Base-by-base conservation (phyloP, 2,329 filamentous ascomycete species). In the Ophioceras dolichostomum region DNA sequence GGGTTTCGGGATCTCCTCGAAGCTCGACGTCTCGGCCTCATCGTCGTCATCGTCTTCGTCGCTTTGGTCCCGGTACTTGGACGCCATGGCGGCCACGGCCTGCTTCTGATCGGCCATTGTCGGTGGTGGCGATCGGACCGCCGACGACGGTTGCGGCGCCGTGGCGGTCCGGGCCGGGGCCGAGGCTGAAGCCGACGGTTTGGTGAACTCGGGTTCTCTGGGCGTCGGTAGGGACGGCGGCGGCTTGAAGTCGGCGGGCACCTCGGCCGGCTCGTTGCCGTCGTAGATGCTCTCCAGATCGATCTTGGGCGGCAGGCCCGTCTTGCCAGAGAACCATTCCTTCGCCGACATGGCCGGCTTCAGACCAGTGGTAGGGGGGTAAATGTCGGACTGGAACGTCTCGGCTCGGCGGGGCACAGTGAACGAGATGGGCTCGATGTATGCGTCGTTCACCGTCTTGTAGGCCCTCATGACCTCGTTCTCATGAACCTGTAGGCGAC, bases 391-490 rank as follows among this genome's bases (percentile, higher is more conserved):
- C 63, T 96, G 89, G 76, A 95, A 95, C 36, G 82, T 86, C 60
- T 95, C 87, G 39, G 91, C 85, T 45, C 91, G 78, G 45, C 91
- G 79, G 34, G 91, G 91, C 2, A 96, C 91, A 38, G 94, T 94
- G 65, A 98, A 98, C 2, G 91, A 94, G 53, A 98, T 83, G 29
- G 91, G 91, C 62, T 98, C 91, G 50, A 98, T 86, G 63, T 94
- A 94, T 33, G 67, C 60, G 56, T 98, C 91, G 60, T 88, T 93
- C 58, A 96, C 84, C 0, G 91, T 96, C 73, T 98, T 98, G 76
- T 84, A 98, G 31, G 83, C 88, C 48, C 88, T 80, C 70, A 94
- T 88, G 37, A 95, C 75, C 58, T 98, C 91, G 56, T 96, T 96
- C 47, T 96, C 91, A 60, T 95, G 88, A 34, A 93, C 72, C 77